A percentile compares a stretch with the other conserved stretches of the same genome.
Evolutionary conservation across 2,329 filamentous ascomycete genomes (phyloP).

Genomic region (Coniochaeta sp.): DNA sequence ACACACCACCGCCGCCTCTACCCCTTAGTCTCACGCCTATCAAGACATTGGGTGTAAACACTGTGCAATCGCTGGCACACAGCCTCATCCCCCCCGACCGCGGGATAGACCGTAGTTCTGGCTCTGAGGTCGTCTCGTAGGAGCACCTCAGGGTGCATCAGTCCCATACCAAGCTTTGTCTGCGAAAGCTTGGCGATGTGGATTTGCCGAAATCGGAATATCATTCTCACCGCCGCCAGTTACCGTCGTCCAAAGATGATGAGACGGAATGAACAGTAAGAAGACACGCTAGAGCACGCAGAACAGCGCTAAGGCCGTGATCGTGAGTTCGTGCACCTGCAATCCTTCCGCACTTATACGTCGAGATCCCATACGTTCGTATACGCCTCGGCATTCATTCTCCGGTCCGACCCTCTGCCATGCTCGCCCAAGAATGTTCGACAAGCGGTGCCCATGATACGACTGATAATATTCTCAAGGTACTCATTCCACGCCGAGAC

Average conservation of each 20-base stretch:
- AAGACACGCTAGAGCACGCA: too few species aligned
- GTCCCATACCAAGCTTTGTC: background rate
- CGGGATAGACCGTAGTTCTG: background rate
- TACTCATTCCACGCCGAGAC: too few species aligned
- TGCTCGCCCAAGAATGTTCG: too few species aligned
- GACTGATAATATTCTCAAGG: too few species aligned
- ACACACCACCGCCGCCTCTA: background rate
- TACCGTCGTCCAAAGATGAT: background rate
- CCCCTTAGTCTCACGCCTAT: background rate
- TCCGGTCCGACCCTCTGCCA: too few species aligned
- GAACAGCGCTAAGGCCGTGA: too few species aligned
- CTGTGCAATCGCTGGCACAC: background rate
- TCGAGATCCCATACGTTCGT: too few species aligned
- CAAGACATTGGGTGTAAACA: background rate
- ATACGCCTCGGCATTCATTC: too few species aligned
- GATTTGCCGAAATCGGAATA: background rate
- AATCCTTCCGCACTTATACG: too few species aligned
- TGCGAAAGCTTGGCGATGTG: background rate
- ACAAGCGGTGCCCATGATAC: too few species aligned
- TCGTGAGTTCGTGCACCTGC: background rate
- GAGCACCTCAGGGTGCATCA: background rate
- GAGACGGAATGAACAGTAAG: background rate
- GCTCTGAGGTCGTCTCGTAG: background rate
- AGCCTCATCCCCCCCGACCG: background rate
- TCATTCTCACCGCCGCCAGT: background rate